phyloP scores from a whole-genome alignment of 2,329 filamentous ascomycete genomes.

The Cladosporium colombiae region DNA sequence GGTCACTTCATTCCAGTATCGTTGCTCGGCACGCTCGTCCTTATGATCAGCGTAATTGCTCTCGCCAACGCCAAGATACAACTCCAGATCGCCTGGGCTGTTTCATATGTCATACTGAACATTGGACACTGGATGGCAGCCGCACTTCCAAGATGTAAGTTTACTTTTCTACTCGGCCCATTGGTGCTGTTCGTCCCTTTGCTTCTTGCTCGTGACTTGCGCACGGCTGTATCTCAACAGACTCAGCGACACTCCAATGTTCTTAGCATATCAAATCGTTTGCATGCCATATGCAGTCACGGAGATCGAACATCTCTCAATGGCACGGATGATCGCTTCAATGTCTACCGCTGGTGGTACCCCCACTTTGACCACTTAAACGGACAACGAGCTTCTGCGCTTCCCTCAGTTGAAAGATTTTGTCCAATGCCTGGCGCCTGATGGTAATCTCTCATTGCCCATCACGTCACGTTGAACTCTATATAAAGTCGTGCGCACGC shows the following conservation, averaged over 20 bases:
- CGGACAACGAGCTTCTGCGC: not conserved
- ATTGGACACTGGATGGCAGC: conserved; percentile 54
- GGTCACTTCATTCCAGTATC: conserved; percentile 49
- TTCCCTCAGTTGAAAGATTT: not conserved
- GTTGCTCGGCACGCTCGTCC: conserved; percentile 52
- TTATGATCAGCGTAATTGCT: conserved; percentile 55
- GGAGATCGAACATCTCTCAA: not conserved
- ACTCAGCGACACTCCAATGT: not conserved
- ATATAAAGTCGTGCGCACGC: not conserved
- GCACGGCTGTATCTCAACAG: not conserved
- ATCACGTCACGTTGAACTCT: too few species aligned
- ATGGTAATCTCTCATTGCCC: not conserved
- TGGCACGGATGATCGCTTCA: not conserved
- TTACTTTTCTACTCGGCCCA: not conserved
- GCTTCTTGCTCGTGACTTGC: not conserved
- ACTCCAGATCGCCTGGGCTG: conserved; percentile 52
- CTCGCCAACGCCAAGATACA: conserved; percentile 52
- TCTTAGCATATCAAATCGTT: not conserved
- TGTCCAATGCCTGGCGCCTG: not conserved
- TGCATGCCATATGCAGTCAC: not conserved
- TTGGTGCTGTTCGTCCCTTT: not conserved
- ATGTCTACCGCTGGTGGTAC: not conserved
- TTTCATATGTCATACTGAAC: conserved; percentile 52
- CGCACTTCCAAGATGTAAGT: conserved; percentile 43
- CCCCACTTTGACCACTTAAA: not conserved